Percentiles rank a stretch among this genome's conserved stretches.
Evolutionary conservation across 805 yeast species (phyloP).

Genomic region (Candida multigemmis): DNA sequence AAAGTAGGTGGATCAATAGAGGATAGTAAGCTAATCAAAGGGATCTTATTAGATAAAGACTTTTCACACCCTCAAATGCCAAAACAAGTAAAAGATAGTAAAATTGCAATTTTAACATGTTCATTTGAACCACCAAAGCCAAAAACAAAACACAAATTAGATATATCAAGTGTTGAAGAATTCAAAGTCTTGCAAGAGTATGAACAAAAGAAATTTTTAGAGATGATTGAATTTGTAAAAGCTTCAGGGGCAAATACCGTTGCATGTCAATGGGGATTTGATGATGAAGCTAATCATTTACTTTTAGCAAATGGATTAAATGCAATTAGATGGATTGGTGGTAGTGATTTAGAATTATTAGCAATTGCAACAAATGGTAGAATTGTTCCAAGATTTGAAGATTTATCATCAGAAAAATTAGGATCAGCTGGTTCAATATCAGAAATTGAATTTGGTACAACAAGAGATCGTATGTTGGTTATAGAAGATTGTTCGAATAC

Average conservation of each 20-base stretch:
- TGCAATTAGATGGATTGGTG: slow-evolving; percentile 99
- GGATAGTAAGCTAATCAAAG: slow-evolving; percentile 77
- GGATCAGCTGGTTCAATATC: slow-evolving; percentile 82
- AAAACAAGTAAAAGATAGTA: slow-evolving; percentile 64
- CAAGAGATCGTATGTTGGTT: slow-evolving; percentile 91
- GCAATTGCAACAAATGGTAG: slow-evolving; percentile 98
- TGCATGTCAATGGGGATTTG: slow-evolving; percentile 99
- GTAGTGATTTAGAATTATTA: slow-evolving; percentile 87
- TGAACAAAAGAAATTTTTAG: slow-evolving; percentile 83
- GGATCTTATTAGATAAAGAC: slow-evolving; percentile 92
- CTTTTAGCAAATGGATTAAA: slow-evolving; percentile 81
- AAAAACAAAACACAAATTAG: slow-evolving; percentile 94
- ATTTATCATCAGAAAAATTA: slow-evolving; percentile 68
- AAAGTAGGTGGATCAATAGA: slow-evolving; percentile 91
- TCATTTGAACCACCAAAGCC: slow-evolving; percentile 99
- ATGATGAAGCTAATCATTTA: slow-evolving; percentile 95
- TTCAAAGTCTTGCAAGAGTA: slow-evolving; percentile 83
- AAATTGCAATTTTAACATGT: slow-evolving; percentile 91
- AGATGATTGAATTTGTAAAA: slow-evolving; percentile 84
- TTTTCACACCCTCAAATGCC: slow-evolving; percentile 99
- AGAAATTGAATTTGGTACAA: slow-evolving; percentile 92
- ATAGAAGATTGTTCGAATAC: slow-evolving; percentile 84
- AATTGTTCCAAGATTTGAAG: slow-evolving; percentile 96
- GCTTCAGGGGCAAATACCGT: slow-evolving; percentile 91
- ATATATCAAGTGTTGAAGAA: slow-evolving; percentile 89